Conservation (phyloP, 441 rosid genomes). For the Codiaeum variegatum region DNA sequence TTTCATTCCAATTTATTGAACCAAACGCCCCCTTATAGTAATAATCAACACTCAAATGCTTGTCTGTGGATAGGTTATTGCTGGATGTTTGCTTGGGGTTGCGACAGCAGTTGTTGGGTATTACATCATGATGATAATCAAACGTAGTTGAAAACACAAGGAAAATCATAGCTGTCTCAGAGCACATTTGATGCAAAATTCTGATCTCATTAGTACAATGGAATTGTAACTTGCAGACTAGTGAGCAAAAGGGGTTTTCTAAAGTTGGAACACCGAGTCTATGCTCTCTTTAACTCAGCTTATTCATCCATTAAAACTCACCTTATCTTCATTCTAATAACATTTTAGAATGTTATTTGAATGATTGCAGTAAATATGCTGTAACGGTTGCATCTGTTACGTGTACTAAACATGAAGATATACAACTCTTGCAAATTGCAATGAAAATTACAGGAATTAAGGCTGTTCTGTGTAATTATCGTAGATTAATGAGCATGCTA, state of each 20-base stretch:
- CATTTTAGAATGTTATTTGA: slow-evolving; percentile 19
- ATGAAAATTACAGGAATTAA: slow-evolving; percentile 10
- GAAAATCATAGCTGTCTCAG: slow-evolving; percentile 3
- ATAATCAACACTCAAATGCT: not conserved
- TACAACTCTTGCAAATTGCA: slow-evolving; percentile 20
- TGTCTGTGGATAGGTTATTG: slow-evolving; percentile 56
- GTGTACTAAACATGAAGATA: not conserved
- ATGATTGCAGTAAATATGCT: slow-evolving; percentile 21
- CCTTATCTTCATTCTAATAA: slow-evolving; percentile 20
- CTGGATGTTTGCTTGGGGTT: slow-evolving; percentile 73
- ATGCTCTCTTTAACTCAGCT: slow-evolving; percentile 16
- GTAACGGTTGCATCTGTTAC: slow-evolving; percentile 11
- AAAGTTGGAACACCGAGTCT: slow-evolving; percentile 11
- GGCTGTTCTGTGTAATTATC: not conserved
- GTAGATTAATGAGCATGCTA: not conserved
- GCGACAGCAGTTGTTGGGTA: slow-evolving; percentile 50
- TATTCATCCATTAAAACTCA: slow-evolving; percentile 13
- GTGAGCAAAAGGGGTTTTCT: slow-evolving; percentile 2
- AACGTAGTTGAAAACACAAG: slow-evolving; percentile 25
- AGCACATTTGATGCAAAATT: slow-evolving; percentile 14
- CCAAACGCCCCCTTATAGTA: not conserved
- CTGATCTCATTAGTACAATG: slow-evolving; percentile 9
- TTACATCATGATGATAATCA: slow-evolving; percentile 30
- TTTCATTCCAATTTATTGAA: no score
- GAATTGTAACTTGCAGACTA: slow-evolving; percentile 14